phyloP scores from a whole-genome alignment of 2,329 filamentous ascomycete genomes.

The Apiospora sp. region DNA sequence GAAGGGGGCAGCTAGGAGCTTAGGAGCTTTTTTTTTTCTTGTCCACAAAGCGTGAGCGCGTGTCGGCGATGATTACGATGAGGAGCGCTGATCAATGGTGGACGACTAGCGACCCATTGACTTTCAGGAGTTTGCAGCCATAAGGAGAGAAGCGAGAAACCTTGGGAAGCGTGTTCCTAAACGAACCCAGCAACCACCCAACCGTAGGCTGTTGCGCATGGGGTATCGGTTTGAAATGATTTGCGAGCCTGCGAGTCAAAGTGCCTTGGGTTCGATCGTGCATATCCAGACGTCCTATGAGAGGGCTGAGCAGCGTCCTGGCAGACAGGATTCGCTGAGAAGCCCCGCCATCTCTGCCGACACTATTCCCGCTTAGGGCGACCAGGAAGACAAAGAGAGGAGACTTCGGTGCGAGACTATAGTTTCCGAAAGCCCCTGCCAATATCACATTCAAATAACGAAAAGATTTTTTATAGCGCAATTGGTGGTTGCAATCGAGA shows the following conservation, averaged over 20 bases:
- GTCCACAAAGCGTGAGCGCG: background rate
- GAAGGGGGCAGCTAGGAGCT: constrained; percentile 20
- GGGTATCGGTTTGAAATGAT: constrained; percentile 11
- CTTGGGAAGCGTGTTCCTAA: background rate
- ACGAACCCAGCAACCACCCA: background rate
- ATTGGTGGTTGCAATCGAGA: constrained; percentile 10
- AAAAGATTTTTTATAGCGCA: constrained; percentile 14
- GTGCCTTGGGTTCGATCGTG: constrained; percentile 47
- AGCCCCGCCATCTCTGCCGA: constrained; percentile 35
- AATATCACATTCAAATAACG: constrained; percentile 13
- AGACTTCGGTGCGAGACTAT: constrained; percentile 12
- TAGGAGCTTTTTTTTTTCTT: background rate
- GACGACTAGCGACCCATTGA: constrained; percentile 9
- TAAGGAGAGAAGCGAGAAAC: constrained; percentile 10
- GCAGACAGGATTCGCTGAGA: constrained; percentile 46
- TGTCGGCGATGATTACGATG: background rate
- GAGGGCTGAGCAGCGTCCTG: constrained; percentile 42
- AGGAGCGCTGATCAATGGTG: background rate
- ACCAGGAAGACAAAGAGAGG: constrained; percentile 19
- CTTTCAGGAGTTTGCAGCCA: background rate
- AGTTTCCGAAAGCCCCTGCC: constrained; percentile 15
- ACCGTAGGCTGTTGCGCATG: constrained; percentile 2
- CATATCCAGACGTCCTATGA: constrained; percentile 52
- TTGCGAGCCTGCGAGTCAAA: constrained; percentile 22
- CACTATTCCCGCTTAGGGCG: constrained; percentile 38